phyloP scores from a whole-genome alignment of 1,139 yeast species.

The Diutina mesorugosa region DNA sequence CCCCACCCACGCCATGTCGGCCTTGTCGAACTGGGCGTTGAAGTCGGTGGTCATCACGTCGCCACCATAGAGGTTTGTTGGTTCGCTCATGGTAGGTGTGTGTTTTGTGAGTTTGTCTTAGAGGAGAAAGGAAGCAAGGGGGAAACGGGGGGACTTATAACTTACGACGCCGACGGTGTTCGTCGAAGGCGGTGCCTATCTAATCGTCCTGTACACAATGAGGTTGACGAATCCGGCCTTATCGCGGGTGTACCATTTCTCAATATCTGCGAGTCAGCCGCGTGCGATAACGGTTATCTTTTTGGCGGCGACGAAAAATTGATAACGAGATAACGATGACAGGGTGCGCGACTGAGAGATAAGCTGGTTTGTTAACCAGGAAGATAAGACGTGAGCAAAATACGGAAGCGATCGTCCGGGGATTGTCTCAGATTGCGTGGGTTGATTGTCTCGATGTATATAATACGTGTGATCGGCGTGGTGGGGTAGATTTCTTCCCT shows the following conservation, averaged over 20 bases:
- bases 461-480: too few species aligned
- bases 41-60: constrained; percentile 62
- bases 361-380: not conserved
- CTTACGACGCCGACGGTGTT: too few species aligned
- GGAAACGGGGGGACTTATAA: too few species aligned
- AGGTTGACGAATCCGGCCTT: too few species aligned
- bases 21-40: constrained; percentile 58
- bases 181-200: too few species aligned
- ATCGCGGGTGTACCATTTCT: too few species aligned
- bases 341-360: not conserved
- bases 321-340: not conserved
- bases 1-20: constrained; percentile 85
- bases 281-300: not conserved
- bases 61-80: constrained; percentile 38
- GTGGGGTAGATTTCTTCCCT: too few species aligned
- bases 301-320: not conserved
- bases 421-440: too few species aligned
- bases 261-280: not conserved
- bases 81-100: not conserved
- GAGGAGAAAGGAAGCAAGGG: too few species aligned
- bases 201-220: not conserved
- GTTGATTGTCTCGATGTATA: too few species aligned
- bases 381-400: not conserved
- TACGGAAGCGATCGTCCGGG: too few species aligned
- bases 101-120: too few species aligned